Percentiles rank a stretch among this genome's conserved stretches.
Conservation (phyloP, 768 basidiomycete genomes). For the Nidula microcarpa region DNA sequence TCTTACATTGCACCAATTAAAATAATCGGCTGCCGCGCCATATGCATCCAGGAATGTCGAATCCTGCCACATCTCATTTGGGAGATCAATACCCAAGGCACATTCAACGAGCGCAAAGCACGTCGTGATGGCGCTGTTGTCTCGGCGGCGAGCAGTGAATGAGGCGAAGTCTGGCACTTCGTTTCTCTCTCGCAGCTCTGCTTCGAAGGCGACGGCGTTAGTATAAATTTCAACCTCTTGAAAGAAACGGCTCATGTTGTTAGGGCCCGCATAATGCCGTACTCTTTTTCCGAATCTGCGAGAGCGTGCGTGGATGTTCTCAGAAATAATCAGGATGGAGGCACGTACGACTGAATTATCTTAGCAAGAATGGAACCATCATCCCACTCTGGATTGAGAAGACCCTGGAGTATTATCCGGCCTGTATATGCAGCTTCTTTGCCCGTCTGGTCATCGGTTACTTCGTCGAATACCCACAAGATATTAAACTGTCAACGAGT, state of each 20-base stretch:
- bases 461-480: background rate
- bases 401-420: background rate
- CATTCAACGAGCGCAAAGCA: background rate
- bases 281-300: background rate
- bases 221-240: background rate
- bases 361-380: background rate
- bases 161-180: background rate
- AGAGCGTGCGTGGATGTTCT: too few relatives aligned
- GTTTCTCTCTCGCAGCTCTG: background rate
- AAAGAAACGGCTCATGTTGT: background rate
- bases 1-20: background rate
- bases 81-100: background rate
- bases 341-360: background rate
- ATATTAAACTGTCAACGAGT: too few relatives aligned
- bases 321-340: too few relatives aligned
- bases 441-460: background rate
- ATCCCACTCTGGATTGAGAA: background rate
- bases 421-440: background rate
- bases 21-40: background rate
- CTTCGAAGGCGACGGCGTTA: background rate
- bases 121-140: background rate
- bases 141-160: background rate
- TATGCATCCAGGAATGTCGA: background rate
- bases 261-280: background rate
- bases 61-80: background rate